These are phyloP conservation scores for Neurospora sp. DNA, from an alignment of 495 filamentous ascomycete genomes.

Conservation along the genomic window DNA sequence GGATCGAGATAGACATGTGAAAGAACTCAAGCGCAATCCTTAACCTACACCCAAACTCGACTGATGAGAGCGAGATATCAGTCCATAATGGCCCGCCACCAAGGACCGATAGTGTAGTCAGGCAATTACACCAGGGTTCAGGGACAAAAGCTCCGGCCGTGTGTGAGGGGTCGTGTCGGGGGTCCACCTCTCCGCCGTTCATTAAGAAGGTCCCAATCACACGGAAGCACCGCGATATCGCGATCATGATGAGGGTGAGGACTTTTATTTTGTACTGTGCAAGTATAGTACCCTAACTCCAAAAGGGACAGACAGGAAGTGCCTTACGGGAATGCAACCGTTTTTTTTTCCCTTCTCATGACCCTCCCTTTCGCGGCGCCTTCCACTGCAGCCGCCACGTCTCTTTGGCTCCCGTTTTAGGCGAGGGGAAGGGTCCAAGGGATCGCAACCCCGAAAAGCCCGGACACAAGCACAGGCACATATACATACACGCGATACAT, in stretches of 20 bases:
- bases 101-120: background rate
- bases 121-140: background rate
- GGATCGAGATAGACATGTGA: background rate
- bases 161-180: background rate
- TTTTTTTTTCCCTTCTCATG: background rate
- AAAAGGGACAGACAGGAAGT: background rate
- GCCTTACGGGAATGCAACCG: background rate
- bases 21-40: background rate
- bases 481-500: background rate
- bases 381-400: background rate
- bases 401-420: background rate
- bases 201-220: background rate
- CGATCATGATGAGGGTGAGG: background rate
- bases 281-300: background rate
- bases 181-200: background rate
- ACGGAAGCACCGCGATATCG: background rate
- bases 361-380: background rate
- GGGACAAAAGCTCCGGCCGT: background rate
- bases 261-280: background rate
- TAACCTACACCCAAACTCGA: background rate
- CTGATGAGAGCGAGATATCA: background rate
- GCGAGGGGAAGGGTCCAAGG: background rate
- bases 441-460: background rate
- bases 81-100: background rate
- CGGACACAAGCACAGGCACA: background rate